Evolutionary conservation across 2,329 filamentous ascomycete species (phyloP).

Genomic region (Fusarium drepaniforme): DNA sequence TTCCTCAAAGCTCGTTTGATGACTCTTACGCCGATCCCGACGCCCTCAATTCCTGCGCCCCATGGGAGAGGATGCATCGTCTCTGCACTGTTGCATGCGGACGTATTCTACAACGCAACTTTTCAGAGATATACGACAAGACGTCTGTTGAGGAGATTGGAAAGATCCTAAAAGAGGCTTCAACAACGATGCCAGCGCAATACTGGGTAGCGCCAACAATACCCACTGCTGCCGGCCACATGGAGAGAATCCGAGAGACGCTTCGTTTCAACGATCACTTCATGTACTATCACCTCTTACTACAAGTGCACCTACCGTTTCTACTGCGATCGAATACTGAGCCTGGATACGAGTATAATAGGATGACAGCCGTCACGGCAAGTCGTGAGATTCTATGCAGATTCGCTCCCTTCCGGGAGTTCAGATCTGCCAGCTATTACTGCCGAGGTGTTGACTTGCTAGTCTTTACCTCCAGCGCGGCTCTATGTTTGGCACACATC

Average conservation of each 20-base stretch:
- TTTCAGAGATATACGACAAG: conserved; percentile 41
- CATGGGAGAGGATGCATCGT: conserved; percentile 59
- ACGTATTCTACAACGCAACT: conserved; percentile 61
- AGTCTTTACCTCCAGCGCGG: conserved; percentile 61
- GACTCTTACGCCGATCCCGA: conserved; percentile 49
- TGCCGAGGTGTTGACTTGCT: conserved; percentile 63
- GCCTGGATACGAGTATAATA: conserved; percentile 59
- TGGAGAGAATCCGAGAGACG: conserved; percentile 45
- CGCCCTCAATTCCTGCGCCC: conserved; percentile 46
- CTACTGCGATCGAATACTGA: conserved; percentile 56
- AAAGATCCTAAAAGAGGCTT: conserved; percentile 58
- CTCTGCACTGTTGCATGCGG: conserved; percentile 56
- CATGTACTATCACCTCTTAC: conserved; percentile 61
- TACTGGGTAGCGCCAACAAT: conserved; percentile 61
- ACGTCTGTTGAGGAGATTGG: conserved; percentile 57
- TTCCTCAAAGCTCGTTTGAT: conserved; percentile 57
- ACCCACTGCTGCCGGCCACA: conserved; percentile 14
- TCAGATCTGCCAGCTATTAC: conserved; percentile 55
- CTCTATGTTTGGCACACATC: conserved; percentile 63
- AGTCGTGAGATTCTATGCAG: conserved; percentile 63
- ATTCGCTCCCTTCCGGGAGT: conserved; percentile 58
- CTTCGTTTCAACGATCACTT: conserved; percentile 59
- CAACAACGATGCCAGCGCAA: conserved; percentile 53
- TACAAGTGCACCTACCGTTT: conserved; percentile 67
- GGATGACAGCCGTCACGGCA: conserved; percentile 56